Conservation (phyloP, 1,139 yeast species). For the Scheffersomyces stambukii region DNA sequence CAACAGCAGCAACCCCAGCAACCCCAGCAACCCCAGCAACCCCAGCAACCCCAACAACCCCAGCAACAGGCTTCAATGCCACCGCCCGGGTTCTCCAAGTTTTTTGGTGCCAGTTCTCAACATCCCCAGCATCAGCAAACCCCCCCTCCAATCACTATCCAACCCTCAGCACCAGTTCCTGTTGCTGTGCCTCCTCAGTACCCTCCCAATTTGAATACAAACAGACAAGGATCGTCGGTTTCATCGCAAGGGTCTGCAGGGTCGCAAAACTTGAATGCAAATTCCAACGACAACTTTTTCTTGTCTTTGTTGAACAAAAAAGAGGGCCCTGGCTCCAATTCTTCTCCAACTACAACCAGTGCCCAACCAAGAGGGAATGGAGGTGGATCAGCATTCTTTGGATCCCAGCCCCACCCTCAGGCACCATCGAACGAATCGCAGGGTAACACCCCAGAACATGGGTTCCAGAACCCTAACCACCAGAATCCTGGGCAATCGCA, state of each 20-base stretch:
- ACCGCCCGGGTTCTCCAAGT: conserved; percentile 15
- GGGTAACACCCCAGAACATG: too few relatives aligned
- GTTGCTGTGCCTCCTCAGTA: background rate
- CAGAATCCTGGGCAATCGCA: conserved; percentile 11
- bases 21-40: conserved; percentile 6
- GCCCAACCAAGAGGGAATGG: conserved; percentile 7
- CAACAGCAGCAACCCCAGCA: conserved; percentile 5
- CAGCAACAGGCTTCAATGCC: conserved; percentile 8
- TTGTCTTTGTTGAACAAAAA: conserved; percentile 47
- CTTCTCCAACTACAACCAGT: conserved; percentile 5
- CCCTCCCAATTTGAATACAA: too few relatives aligned
- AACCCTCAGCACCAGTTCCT: background rate
- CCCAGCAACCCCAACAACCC: conserved; percentile 3
- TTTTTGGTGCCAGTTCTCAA: conserved; percentile 11
- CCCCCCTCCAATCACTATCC: too few relatives aligned
- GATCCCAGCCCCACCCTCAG: background rate
- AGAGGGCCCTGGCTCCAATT: conserved; percentile 11
- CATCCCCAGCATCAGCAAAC: conserved; percentile 3
- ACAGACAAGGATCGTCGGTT: conserved; percentile 4
- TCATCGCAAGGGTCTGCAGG: conserved; percentile 6
- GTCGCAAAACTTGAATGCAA: background rate
- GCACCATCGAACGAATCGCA: background rate
- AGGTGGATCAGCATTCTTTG: background rate
- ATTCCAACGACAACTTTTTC: conserved; percentile 46
- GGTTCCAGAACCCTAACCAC: too few relatives aligned